Conservation (phyloP, 2,329 filamentous ascomycete genomes). For the Neofusicoccum parvum region DNA sequence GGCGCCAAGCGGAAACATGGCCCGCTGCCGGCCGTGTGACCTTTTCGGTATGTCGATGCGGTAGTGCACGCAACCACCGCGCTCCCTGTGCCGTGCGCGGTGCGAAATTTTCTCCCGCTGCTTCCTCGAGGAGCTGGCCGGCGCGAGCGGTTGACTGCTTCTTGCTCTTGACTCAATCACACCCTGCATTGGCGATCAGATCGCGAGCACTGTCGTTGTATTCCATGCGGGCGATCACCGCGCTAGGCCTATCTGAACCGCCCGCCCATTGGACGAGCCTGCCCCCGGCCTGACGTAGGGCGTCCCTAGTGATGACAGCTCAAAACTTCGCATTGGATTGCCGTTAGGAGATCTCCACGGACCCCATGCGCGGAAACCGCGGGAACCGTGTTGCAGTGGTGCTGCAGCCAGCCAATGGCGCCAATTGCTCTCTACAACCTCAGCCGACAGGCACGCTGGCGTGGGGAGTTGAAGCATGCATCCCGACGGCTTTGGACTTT, state of each 20-base stretch:
- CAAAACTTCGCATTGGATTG: not conserved
- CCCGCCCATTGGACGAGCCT: not conserved
- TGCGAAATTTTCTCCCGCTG: not conserved
- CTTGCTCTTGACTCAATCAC: not conserved
- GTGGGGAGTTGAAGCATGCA: no score
- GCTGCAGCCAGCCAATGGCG: no score
- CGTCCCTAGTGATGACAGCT: not conserved
- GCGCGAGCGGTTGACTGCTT: not conserved
- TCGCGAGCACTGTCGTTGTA: slow-evolving; percentile 7
- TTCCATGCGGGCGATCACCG: slow-evolving; percentile 5
- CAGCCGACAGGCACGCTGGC: no score
- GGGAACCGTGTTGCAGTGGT: not conserved
- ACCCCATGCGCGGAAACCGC: not conserved
- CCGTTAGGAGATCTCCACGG: not conserved
- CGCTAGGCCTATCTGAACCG: not conserved
- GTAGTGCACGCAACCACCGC: not conserved
- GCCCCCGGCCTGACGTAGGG: not conserved
- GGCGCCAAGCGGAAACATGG: not conserved
- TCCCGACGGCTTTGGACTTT: no score
- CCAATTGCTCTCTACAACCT: no score
- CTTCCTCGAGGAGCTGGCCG: not conserved
- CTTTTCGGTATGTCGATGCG: slow-evolving; percentile 10
- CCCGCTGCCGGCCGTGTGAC: not conserved
- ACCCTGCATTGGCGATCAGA: slow-evolving; percentile 16
- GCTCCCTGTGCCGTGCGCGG: not conserved